phyloP scores from a whole-genome alignment of 1,284 basidiomycete genomes.

The Cystobasidium sp. region DNA sequence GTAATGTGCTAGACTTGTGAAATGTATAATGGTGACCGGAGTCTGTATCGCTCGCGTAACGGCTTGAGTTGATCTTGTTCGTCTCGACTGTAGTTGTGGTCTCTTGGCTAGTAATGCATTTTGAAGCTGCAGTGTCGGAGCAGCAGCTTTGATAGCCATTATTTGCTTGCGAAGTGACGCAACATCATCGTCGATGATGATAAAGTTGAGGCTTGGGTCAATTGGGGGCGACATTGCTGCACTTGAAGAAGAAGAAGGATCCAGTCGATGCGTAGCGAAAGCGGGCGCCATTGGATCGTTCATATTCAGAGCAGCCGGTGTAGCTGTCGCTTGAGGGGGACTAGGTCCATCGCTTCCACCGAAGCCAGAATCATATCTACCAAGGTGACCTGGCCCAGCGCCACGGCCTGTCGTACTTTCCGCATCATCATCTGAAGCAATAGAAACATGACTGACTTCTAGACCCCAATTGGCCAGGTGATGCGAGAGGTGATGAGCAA shows the following conservation, averaged over 20 bases:
- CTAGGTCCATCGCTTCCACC: conserved; percentile 44
- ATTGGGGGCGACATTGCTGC: conserved; percentile 4
- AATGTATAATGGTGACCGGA: conserved; percentile 73
- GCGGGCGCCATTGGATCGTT: conserved; percentile 29
- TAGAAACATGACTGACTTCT: conserved; percentile 81
- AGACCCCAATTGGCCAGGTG: conserved; percentile 93
- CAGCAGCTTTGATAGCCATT: conserved; percentile 14
- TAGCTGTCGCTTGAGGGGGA: conserved; percentile 25
- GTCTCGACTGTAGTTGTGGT: conserved; percentile 68
- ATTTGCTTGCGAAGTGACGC: conserved; percentile 44
- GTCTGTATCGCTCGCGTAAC: conserved; percentile 57
- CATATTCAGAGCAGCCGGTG: conserved; percentile 10
- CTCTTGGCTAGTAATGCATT: conserved; percentile 63
- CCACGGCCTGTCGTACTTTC: conserved; percentile 26
- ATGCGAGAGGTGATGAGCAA: conserved; percentile 85
- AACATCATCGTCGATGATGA: conserved; percentile 89
- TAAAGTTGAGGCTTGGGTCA: conserved; percentile 60
- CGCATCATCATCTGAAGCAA: conserved; percentile 52
- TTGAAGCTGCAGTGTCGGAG: conserved; percentile 46
- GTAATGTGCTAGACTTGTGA: conserved; percentile 85
- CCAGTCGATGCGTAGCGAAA: not conserved
- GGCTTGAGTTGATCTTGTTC: conserved; percentile 74
- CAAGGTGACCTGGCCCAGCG: conserved; percentile 7
- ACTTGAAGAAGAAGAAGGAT: not conserved
- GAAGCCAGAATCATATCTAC: conserved; percentile 51